Conservation (phyloP, 805 yeast genomes). For the Hanseniaspora occidentalis region DNA sequence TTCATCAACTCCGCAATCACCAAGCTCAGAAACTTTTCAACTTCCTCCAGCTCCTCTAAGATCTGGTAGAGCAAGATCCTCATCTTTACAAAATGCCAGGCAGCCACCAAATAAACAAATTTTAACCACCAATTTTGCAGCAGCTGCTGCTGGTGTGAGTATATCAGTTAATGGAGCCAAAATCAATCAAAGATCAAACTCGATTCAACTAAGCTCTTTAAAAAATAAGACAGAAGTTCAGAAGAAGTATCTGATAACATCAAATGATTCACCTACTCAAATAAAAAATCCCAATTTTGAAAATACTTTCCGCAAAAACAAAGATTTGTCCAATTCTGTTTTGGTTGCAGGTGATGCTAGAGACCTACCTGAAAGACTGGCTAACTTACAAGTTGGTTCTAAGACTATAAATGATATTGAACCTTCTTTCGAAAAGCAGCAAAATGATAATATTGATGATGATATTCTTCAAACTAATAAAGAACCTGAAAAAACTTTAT, state of each 20-base stretch:
- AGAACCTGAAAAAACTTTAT: too few species aligned
- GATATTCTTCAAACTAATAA: background rate
- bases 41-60: slow-evolving; percentile 4
- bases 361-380: too few species aligned
- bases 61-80: slow-evolving; percentile 19
- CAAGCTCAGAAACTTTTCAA: background rate
- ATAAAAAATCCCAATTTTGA: too few species aligned
- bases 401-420: too few species aligned
- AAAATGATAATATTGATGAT: background rate
- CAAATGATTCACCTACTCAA: too few species aligned
- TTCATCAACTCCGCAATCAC: slow-evolving; percentile 7
- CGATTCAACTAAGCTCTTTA: background rate
- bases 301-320: too few species aligned
- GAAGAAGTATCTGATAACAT: background rate
- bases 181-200: background rate
- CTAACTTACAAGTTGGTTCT: too few species aligned
- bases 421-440: background rate
- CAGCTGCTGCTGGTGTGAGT: background rate
- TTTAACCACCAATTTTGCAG: background rate
- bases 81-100: slow-evolving; percentile 17
- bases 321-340: too few species aligned
- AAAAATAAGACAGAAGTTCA: background rate
- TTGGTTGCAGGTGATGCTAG: too few species aligned
- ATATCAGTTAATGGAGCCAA: background rate
- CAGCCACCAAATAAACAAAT: background rate